Percentiles rank a stretch among this genome's conserved stretches.
Evolutionary conservation across 148 eudicot genomes (phyloP).

Genomic region (Diospyros kaki): DNA sequence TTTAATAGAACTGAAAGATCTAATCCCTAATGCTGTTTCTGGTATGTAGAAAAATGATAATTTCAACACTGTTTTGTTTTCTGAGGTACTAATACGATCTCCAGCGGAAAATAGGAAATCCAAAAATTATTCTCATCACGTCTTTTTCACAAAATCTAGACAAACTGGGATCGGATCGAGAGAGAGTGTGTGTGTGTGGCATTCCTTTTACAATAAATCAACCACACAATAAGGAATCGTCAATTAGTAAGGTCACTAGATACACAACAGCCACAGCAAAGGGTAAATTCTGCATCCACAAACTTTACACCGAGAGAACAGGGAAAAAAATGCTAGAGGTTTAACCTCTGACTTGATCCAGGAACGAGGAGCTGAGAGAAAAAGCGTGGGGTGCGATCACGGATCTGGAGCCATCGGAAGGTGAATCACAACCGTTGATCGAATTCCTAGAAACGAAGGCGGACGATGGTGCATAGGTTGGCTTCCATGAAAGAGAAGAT

Average conservation of each 20-base stretch:
- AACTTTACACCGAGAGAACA: not conserved
- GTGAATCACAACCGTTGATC: constrained; percentile 11
- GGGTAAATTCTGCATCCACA: not conserved
- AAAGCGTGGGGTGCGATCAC: not conserved
- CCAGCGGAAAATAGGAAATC: too few relatives aligned
- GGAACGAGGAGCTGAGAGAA: not conserved
- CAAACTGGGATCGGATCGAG: not conserved
- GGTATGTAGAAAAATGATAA: not conserved
- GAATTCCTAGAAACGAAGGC: not conserved
- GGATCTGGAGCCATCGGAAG: not conserved
- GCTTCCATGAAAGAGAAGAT: constrained; percentile 17
- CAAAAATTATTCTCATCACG: not conserved
- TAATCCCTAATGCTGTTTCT: not conserved
- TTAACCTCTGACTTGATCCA: constrained; percentile 20
- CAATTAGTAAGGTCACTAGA: not conserved
- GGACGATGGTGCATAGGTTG: not conserved
- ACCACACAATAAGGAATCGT: not conserved
- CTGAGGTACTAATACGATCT: too few relatives aligned
- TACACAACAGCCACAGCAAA: not conserved
- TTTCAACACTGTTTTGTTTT: too few relatives aligned
- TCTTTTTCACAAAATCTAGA: not conserved
- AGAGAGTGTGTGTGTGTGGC: not conserved
- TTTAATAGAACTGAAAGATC: too few relatives aligned
- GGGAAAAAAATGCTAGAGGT: not conserved
- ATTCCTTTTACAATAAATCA: not conserved